These are phyloP conservation scores for Ehretia macrophylla DNA, from an alignment of 257 asterid genomes.

Conservation along the genomic window DNA sequence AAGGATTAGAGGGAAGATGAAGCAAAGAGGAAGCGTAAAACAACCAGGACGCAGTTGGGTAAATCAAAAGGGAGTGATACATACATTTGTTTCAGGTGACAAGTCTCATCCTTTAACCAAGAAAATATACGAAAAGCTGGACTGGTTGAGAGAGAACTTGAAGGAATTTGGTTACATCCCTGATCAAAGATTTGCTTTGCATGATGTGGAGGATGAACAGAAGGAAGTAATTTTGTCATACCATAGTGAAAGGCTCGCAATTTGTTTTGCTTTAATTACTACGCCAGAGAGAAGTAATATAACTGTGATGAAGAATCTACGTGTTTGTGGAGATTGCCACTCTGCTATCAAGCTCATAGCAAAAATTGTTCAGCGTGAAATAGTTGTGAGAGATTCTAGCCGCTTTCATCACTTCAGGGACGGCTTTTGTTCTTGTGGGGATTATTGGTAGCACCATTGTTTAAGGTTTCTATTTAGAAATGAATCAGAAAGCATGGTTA, in stretches of 20 bases:
- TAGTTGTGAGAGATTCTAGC: conserved; percentile 47
- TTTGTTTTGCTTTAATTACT: conserved; percentile 38
- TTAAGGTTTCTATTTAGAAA: too few relatives aligned
- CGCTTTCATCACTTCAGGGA: conserved; percentile 61
- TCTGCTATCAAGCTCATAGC: conserved; percentile 44
- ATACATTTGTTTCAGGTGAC: conserved; percentile 40
- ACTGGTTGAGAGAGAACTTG: conserved; percentile 33
- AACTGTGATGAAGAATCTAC: conserved; percentile 54
- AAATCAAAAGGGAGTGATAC: conserved; percentile 33
- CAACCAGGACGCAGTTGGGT: conserved; percentile 79
- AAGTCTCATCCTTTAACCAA: conserved; percentile 32
- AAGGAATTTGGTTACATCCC: conserved; percentile 41
- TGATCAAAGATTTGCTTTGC: conserved; percentile 38
- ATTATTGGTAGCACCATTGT: conserved; percentile 37
- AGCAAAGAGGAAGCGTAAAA: conserved; percentile 32
- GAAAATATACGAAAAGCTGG: conserved; percentile 36
- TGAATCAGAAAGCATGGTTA: too few relatives aligned
- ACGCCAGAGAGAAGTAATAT: conserved; percentile 26
- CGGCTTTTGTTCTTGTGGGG: conserved; percentile 56
- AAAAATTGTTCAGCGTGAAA: conserved; percentile 35
- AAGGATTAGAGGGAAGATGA: conserved; percentile 59
- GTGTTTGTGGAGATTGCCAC: conserved; percentile 57
- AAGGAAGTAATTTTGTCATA: conserved; percentile 32
- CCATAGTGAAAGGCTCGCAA: conserved; percentile 58
- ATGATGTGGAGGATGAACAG: conserved; percentile 58